These are phyloP conservation scores for Paramecium biaurelia DNA, from an alignment of 73 alveolate species.

Conservation along the genomic window DNA sequence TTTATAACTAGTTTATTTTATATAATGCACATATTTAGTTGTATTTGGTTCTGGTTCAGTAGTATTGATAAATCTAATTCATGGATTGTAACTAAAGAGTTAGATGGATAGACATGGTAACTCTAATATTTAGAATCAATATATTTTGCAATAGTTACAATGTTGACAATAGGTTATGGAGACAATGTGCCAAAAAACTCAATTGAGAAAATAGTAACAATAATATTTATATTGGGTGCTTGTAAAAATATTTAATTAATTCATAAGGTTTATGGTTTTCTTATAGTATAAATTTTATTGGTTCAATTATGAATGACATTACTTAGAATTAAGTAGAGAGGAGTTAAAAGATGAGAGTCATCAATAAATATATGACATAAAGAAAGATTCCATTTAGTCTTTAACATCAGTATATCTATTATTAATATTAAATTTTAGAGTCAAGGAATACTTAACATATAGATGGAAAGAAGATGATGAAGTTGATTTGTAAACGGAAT, in stretches of 20 bases:
- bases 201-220: neutral
- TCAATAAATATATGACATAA: slow-evolving; percentile 1
- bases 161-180: slow-evolving; percentile 42
- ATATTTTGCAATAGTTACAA: slow-evolving; percentile 15
- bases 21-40: neutral
- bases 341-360: slow-evolving; percentile 5
- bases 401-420: slow-evolving; percentile 14
- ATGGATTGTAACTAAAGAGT: neutral
- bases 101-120: neutral
- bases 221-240: neutral
- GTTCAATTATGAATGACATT: neutral
- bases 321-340: slow-evolving; percentile 18
- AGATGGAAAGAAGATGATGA: slow-evolving; percentile 52
- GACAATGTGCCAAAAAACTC: slow-evolving; percentile 6
- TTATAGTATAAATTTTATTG: slow-evolving; percentile 7
- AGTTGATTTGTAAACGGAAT: neutral
- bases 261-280: slow-evolving; percentile 5
- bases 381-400: neutral
- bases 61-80: neutral
- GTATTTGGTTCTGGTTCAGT: slow-evolving; percentile 36
- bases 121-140: neutral
- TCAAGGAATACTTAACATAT: slow-evolving; percentile 8
- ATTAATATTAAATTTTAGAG: neutral
- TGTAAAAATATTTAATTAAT: neutral
- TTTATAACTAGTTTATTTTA: neutral